Evolutionary conservation across 495 filamentous ascomycete genomes (phyloP).

Genomic region (Chaetomidium leptoderma): DNA sequence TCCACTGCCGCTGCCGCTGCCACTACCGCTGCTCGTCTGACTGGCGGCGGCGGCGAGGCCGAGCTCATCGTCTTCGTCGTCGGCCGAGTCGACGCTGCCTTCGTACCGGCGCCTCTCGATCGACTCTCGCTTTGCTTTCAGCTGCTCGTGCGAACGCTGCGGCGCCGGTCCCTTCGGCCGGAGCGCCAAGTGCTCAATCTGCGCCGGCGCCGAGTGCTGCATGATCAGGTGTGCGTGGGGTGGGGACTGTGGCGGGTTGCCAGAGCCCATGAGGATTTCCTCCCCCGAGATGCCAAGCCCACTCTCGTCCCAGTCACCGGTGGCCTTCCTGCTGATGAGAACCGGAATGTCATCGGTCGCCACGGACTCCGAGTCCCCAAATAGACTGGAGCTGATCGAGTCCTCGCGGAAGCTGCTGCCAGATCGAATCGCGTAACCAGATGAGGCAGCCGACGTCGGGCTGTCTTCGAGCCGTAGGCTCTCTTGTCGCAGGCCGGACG

Average conservation of each 20-base stretch:
- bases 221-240: slow-evolving; percentile 53
- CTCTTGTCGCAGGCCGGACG: slow-evolving; percentile 60
- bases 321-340: slow-evolving; percentile 62
- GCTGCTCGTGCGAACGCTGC: slow-evolving; percentile 70
- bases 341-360: slow-evolving; percentile 75
- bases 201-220: slow-evolving; percentile 63
- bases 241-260: slow-evolving; percentile 32
- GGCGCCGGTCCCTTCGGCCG: slow-evolving; percentile 41
- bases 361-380: slow-evolving; percentile 77
- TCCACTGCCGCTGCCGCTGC: slow-evolving; percentile 45
- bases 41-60: slow-evolving; percentile 33
- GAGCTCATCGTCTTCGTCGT: slow-evolving; percentile 90
- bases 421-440: slow-evolving; percentile 61
- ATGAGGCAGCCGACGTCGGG: slow-evolving; percentile 77
- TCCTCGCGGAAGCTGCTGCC: slow-evolving; percentile 77
- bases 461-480: slow-evolving; percentile 66
- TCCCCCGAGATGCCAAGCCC: slow-evolving; percentile 67
- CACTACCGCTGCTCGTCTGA: slow-evolving; percentile 29
- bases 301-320: slow-evolving; percentile 67
- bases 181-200: slow-evolving; percentile 52
- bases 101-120: slow-evolving; percentile 72
- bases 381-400: slow-evolving; percentile 79
- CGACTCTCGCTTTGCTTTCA: slow-evolving; percentile 70
- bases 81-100: slow-evolving; percentile 72
- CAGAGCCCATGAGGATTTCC: slow-evolving; percentile 33